Evolutionary conservation across 768 basidiomycete species (phyloP), one percentile per base, ranked within the genome.

Genomic region (Podaxis sp.): DNA sequence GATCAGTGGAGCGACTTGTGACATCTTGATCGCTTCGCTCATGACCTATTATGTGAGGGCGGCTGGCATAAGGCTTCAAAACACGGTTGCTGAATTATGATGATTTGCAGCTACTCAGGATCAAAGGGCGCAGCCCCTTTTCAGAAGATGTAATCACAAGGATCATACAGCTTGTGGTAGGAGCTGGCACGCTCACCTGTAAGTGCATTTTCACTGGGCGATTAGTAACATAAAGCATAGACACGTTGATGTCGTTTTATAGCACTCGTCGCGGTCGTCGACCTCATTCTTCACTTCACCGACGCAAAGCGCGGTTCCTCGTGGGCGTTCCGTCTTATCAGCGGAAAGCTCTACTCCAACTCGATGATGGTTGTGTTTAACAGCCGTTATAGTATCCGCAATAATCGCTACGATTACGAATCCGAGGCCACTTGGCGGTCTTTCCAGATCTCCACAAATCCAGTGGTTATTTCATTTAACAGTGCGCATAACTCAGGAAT

Each of bases 351-450:
- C 27, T 66, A 66, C 40, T 65, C 66, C 19, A 66, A 61, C 24
- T 62, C 66, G 22, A 66, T 66, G 66, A 66, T 66, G 66, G 64
- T 59, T 1, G 61, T 66, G 12, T 66, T 66, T 49, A 66, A 66
- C 57, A 66, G 64, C 38, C 66, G 66, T 7, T 50, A 22, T 22
- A 50, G 49, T 22, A 50, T 50, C 22, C 49, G 49, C 49, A 50
- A 50, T 50, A 27, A 50, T 22, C 12, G 22, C 24, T 50, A 50
- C 22, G 49, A 50, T 25, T 24, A 50, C 1, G 22, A 22, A 22
- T 25, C 49, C 8, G 49, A 50, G 24, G n/a, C 22, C 3, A 50
- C 49, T 19, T 27, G 49, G 49, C 19, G 24, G 8, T 24, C 22
- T 27, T 19, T 19, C 41, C 41, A 43, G 9, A 13, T 50, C 12